Conservation (phyloP, 306 rosid species). For the Lagenaria siceraria region DNA sequence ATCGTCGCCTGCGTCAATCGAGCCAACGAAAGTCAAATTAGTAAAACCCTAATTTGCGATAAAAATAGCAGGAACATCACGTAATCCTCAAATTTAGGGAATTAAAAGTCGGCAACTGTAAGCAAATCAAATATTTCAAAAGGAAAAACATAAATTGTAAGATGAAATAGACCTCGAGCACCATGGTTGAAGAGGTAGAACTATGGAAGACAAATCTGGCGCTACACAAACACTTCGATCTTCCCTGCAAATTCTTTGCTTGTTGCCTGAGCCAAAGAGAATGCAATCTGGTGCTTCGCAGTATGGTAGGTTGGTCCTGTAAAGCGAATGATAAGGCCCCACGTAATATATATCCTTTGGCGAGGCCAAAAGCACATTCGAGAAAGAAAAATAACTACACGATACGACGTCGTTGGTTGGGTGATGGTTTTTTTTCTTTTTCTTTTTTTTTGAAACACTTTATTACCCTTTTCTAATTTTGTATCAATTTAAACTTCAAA, state of each 20-base stretch:
- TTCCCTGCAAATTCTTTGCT: not conserved
- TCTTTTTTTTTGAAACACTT: too few species aligned
- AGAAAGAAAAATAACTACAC: not conserved
- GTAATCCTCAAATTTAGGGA: not conserved
- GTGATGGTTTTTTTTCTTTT: too few species aligned
- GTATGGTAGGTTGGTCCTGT: not conserved
- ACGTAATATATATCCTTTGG: not conserved
- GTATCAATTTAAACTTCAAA: too few species aligned
- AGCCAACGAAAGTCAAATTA: not conserved
- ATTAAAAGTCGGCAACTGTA: not conserved
- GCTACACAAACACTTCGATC: not conserved
- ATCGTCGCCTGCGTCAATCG: constrained; percentile 53
- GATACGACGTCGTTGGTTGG: not conserved
- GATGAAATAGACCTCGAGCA: constrained; percentile 59
- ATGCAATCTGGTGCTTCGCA: not conserved
- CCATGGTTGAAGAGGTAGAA: constrained; percentile 41
- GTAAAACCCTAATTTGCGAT: constrained; percentile 34
- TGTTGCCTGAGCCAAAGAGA: constrained; percentile 1
- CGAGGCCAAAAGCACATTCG: not conserved
- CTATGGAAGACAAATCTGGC: constrained; percentile 6
- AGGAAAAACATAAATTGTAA: not conserved
- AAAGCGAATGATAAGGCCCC: not conserved
- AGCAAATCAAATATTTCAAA: not conserved
- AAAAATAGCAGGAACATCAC: not conserved
- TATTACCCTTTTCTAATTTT: too few species aligned